phyloP scores from a whole-genome alignment of 2,329 filamentous ascomycete species.

The Ophiostoma himal-ulmi region DNA sequence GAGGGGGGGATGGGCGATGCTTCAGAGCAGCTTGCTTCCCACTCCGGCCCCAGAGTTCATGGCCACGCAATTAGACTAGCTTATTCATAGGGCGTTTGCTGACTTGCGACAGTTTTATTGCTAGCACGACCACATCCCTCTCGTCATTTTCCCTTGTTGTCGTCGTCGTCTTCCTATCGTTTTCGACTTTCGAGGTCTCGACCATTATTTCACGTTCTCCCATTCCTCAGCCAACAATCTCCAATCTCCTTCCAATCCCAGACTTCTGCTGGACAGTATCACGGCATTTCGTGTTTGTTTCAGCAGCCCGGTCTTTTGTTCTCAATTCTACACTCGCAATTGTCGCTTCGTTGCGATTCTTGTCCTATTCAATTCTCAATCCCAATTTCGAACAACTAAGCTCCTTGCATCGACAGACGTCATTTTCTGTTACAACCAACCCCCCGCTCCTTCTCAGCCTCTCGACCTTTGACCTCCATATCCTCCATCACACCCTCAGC shows the following conservation, averaged over 20 bases:
- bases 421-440: not conserved
- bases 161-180: not conserved
- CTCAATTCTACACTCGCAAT: not conserved
- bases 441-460: not conserved
- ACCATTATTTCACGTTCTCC: not conserved
- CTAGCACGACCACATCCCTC: conserved; percentile 5
- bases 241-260: not conserved
- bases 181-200: conserved; percentile 5
- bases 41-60: conserved; percentile 9
- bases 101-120: conserved; percentile 11
- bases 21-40: not conserved
- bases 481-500: not conserved
- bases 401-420: conserved; percentile 10
- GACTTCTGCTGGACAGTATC: not conserved
- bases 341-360: not conserved
- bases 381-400: not conserved
- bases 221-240: not conserved
- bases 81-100: conserved; percentile 9
- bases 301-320: not conserved
- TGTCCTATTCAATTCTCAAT: not conserved
- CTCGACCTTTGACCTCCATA: not conserved
- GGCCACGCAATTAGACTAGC: conserved; percentile 13
- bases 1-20: not conserved
- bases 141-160: not conserved
- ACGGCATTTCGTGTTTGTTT: conserved; percentile 5